Percentiles rank a stretch among this genome's conserved stretches.
Conservation (phyloP, 108 stramenopile genomes). For the Nitzschia putrida region DNA sequence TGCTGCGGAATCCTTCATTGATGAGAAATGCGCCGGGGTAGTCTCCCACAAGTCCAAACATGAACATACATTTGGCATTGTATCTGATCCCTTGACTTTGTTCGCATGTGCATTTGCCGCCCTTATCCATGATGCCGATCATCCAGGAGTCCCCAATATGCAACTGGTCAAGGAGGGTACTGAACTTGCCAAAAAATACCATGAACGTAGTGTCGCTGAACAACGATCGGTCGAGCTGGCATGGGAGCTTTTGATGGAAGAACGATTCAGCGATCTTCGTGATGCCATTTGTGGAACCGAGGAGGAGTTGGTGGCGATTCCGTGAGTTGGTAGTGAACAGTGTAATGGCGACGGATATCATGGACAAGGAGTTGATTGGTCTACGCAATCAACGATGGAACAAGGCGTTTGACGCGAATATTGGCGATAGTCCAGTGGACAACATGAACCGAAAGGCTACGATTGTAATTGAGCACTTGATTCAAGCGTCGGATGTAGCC, state of each 20-base stretch:
- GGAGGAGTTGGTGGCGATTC: constrained; percentile 11
- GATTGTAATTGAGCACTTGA: constrained; percentile 24
- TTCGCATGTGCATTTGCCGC: constrained; percentile 13
- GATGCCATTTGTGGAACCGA: neutral
- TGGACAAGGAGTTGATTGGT: constrained; percentile 11
- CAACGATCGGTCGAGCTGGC: constrained; percentile 48
- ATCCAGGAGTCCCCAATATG: constrained; percentile 46
- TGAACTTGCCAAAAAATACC: constrained; percentile 44
- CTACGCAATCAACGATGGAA: constrained; percentile 23
- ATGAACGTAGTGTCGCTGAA: constrained; percentile 47
- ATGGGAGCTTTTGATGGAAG: constrained; percentile 39
- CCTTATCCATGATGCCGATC: constrained; percentile 17
- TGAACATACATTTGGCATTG: constrained; percentile 18
- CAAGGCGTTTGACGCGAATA: constrained; percentile 9
- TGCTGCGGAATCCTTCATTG: constrained; percentile 5
- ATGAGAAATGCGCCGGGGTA: neutral
- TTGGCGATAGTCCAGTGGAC: neutral
- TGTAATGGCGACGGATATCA: constrained; percentile 29
- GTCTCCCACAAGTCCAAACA: neutral
- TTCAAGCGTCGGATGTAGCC: constrained; percentile 24
- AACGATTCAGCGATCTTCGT: constrained; percentile 28
- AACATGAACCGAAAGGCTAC: constrained; percentile 21
- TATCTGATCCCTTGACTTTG: constrained; percentile 12
- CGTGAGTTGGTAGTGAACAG: constrained; percentile 21
- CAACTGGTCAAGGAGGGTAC: constrained; percentile 50